Evolutionary conservation across 2,329 filamentous ascomycete genomes (phyloP).

Genomic region (Xylariaceae sp.): DNA sequence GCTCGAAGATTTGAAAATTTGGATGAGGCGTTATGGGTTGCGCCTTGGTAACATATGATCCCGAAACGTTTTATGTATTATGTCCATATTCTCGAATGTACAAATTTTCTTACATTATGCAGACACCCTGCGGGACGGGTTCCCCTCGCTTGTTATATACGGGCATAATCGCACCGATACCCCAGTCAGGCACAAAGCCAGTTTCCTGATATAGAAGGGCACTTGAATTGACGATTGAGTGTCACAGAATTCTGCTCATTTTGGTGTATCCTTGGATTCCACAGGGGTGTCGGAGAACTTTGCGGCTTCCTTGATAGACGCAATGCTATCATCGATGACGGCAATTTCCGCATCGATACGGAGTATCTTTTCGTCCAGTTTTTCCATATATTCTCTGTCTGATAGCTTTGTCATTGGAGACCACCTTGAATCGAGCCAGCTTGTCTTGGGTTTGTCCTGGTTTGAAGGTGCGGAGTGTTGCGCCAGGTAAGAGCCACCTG

Average conservation of each 20-base stretch:
- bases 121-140: too few relatives aligned
- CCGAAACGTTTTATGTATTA: too few relatives aligned
- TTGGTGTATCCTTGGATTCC: conserved; percentile 6
- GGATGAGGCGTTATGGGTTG: too few relatives aligned
- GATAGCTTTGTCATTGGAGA: conserved; percentile 66
- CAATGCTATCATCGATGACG: conserved; percentile 73
- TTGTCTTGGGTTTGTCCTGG: conserved; percentile 17
- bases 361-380: conserved; percentile 68
- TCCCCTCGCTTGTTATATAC: too few relatives aligned
- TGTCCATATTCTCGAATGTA: too few relatives aligned
- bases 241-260: not conserved
- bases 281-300: conserved; percentile 2
- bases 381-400: conserved; percentile 67
- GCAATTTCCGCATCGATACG: conserved; percentile 72
- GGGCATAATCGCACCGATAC: too few relatives aligned
- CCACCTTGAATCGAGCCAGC: conserved; percentile 60
- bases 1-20: too few relatives aligned
- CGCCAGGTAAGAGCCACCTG: conserved; percentile 31
- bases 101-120: too few relatives aligned
- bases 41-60: too few relatives aligned
- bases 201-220: not conserved
- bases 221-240: not conserved
- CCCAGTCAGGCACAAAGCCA: too few relatives aligned
- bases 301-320: conserved; percentile 29
- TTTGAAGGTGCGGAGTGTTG: conserved; percentile 16